Evolutionary conservation across 441 rosid genomes (phyloP).

Genomic region (Manihot esculenta): DNA sequence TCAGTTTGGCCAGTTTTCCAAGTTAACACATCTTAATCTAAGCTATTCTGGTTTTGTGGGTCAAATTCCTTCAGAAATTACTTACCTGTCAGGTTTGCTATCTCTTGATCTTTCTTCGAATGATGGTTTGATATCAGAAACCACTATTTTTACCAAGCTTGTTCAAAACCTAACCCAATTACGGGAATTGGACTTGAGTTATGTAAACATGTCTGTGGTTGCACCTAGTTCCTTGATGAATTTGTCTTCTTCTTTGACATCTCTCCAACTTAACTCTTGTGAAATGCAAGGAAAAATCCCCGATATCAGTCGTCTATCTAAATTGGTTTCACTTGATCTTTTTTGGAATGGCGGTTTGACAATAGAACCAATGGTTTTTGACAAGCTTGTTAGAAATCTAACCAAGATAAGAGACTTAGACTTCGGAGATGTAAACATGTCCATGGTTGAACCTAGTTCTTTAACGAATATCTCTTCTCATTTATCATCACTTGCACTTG

Average conservation of each 20-base stretch:
- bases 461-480: not conserved
- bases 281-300: too few species aligned
- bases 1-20: too few species aligned
- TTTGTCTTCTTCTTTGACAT: not conserved
- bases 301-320: slow-evolving; percentile 10
- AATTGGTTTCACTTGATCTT: not conserved
- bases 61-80: too few species aligned
- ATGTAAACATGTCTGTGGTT: not conserved
- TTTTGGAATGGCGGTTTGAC: not conserved
- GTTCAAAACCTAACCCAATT: not conserved
- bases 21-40: too few species aligned
- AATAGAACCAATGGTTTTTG: not conserved
- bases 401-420: not conserved
- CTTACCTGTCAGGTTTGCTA: too few species aligned
- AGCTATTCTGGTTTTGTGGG: too few species aligned
- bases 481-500: not conserved
- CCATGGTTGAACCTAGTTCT: not conserved
- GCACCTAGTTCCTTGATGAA: not conserved
- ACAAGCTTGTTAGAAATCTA: not conserved
- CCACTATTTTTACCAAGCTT: not conserved
- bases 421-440: not conserved
- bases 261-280: too few species aligned
- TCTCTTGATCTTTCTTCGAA: too few species aligned
- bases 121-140: too few species aligned
- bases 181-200: not conserved